Base-by-base conservation (phyloP, 352 stramenopile species). In the Phytophthora gonapodyides region DNA sequence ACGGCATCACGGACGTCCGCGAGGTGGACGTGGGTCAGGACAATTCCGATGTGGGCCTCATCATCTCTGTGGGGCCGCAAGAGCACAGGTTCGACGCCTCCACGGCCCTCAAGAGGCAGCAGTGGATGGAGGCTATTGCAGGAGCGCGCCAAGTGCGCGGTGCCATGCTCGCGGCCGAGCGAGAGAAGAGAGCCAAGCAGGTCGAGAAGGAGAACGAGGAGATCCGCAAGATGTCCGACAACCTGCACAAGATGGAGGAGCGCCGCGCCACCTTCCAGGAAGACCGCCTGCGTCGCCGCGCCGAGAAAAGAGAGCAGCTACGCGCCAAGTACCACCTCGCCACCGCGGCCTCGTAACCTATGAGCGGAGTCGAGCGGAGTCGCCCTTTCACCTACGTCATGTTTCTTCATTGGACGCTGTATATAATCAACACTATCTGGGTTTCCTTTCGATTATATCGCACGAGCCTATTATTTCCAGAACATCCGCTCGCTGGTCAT, bases 281-380 rank as follows among this genome's bases (percentile, higher is more conserved):
- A 66, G 80, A 89, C 24, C 80, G 80, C 3, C 49, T 89, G 46
- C 74, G 70, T 15, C 81, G 76, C 43, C 78, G 80, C 5, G 80
- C 77, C 5, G 75, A 82, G 64, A 80, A 80, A 54, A 78, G 82
- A 43, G 82, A 89, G 63, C 64, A 79, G 57, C 59, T 91, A 61
- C 82, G 82, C 44, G 70, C 73, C 59, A 91, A 91, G 71, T 91
- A 91, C 67, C 70, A 88, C 37, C 61, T 89, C 38, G 57, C 76
- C 40, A 69, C 70, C 13, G 67, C 72, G 33, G 66, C 69, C 10
- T 69, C 64, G 57, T 76, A 64, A 65, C 24, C 51, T 62, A 57
- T 62, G 50, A 67, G 43, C 33, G 38, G 21, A 49, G 42, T 38
- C 44, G 13, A 56, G 9, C 19, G 19, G 46, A 17, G 3, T 56